phyloP scores from a whole-genome alignment of 225 moss, liverwort and hornwort genomes.

The Physcomitrium patens region DNA sequence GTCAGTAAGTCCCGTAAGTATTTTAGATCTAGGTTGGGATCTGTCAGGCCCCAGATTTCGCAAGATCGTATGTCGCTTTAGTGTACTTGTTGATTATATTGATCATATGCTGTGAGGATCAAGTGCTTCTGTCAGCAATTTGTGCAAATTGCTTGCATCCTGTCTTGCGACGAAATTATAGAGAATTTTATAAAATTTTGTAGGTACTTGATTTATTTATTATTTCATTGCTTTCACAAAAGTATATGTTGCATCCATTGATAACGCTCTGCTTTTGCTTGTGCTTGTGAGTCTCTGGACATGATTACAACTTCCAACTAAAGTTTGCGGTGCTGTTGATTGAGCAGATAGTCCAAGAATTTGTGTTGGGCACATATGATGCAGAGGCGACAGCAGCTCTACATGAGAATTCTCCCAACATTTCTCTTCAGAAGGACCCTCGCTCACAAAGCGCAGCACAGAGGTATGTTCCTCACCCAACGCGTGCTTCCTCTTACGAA shows the following conservation, averaged over 20 bases:
- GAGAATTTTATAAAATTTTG: background rate
- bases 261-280: background rate
- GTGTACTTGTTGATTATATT: background rate
- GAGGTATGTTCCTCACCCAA: slow-evolving; percentile 36
- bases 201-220: background rate
- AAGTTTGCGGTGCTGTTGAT: background rate
- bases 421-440: slow-evolving; percentile 67
- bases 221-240: background rate
- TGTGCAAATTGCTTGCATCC: background rate
- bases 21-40: background rate
- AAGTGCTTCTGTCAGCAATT: background rate
- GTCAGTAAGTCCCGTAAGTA: too few relatives aligned
- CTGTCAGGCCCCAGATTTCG: background rate
- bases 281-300: background rate
- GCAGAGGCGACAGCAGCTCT: slow-evolving; percentile 53
- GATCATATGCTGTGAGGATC: background rate
- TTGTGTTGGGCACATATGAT: slow-evolving; percentile 58
- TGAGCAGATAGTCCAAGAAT: slow-evolving; percentile 56
- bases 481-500: background rate
- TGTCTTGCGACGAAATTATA: background rate
- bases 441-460: slow-evolving; percentile 71
- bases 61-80: background rate
- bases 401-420: slow-evolving; percentile 52
- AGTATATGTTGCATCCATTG: background rate
- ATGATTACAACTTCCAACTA: background rate